Conservation (phyloP, 768 basidiomycete genomes). For the Phanerochaete carnosa region DNA sequence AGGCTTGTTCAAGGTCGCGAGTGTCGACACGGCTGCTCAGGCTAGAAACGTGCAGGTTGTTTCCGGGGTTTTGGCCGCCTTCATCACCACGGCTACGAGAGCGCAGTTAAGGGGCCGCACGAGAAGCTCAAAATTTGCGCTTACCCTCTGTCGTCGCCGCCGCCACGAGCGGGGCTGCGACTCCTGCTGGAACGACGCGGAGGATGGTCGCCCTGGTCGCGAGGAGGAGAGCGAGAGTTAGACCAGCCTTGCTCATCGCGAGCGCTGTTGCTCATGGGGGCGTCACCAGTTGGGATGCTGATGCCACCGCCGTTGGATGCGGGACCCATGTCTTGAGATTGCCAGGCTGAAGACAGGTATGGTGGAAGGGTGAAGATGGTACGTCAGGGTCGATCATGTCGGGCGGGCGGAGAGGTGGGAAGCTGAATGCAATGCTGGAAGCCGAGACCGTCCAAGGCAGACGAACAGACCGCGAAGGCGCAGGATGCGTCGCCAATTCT, state of each 20-base stretch:
- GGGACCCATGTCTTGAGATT: conserved; percentile 78
- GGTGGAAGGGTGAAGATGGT: conserved; percentile 31
- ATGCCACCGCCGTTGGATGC: conserved; percentile 49
- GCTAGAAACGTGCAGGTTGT: conserved; percentile 64
- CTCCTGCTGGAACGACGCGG: conserved; percentile 74
- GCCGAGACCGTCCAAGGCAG: conserved; percentile 19
- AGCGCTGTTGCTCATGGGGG: conserved; percentile 50
- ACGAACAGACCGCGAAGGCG: background rate
- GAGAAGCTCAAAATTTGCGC: conserved; percentile 17
- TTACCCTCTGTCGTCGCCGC: conserved; percentile 48
- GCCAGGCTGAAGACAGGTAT: conserved; percentile 65
- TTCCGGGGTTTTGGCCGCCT: conserved; percentile 52
- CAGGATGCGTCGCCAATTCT: conserved; percentile 1
- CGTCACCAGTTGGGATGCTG: conserved; percentile 60
- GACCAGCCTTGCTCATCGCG: conserved; percentile 50
- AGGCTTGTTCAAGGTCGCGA: conserved; percentile 83
- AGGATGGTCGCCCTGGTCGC: conserved; percentile 42
- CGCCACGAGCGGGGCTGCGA: conserved; percentile 66
- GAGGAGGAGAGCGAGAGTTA: conserved; percentile 41
- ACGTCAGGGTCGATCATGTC: conserved; percentile 43
- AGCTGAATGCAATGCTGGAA: conserved; percentile 18
- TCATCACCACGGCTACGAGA: conserved; percentile 20
- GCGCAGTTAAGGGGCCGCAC: background rate
- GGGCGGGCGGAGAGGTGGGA: conserved; percentile 25
- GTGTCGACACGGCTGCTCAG: conserved; percentile 67